Evolutionary conservation across 495 filamentous ascomycete species (phyloP).

Genomic region (Clavariopsis aquatica): DNA sequence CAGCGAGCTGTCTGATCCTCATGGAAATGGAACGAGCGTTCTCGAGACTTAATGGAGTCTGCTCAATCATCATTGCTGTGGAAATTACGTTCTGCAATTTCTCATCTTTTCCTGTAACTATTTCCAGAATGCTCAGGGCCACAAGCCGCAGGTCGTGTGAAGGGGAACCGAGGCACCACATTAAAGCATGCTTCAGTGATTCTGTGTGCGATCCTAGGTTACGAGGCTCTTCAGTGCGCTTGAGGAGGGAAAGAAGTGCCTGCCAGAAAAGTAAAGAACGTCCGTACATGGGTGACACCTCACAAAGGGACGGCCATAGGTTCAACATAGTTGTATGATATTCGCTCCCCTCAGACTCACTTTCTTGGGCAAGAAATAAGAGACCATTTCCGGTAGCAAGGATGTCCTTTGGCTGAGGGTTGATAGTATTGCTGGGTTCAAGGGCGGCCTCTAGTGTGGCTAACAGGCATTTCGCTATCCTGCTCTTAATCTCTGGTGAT

Average conservation of each 20-base stretch:
- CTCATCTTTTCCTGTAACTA: slow-evolving; percentile 44
- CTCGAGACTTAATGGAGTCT: slow-evolving; percentile 72
- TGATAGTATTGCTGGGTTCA: background rate
- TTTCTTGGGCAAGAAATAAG: slow-evolving; percentile 19
- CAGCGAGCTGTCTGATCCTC: slow-evolving; percentile 75
- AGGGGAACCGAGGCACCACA: slow-evolving; percentile 68
- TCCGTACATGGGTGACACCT: slow-evolving; percentile 11
- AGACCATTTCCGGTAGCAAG: slow-evolving; percentile 32
- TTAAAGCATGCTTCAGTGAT: slow-evolving; percentile 60
- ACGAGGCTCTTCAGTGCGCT: background rate
- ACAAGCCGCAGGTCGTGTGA: slow-evolving; percentile 70
- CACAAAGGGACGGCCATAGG: slow-evolving; percentile 32
- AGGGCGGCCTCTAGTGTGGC: slow-evolving; percentile 12
- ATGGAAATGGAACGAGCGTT: slow-evolving; percentile 75
- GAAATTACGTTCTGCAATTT: slow-evolving; percentile 41
- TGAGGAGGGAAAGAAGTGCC: slow-evolving; percentile 22
- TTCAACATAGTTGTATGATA: background rate
- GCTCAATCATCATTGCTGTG: slow-evolving; percentile 69
- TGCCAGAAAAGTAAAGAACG: slow-evolving; percentile 28
- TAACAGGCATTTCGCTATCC: background rate
- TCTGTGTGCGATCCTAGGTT: slow-evolving; percentile 43
- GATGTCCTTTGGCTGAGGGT: slow-evolving; percentile 5
- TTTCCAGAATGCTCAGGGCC: slow-evolving; percentile 67
- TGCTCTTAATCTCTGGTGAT: slow-evolving; percentile 3
- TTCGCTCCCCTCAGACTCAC: background rate